These are phyloP conservation scores for Tricholoma bakamatsutake DNA, from an alignment of 768 basidiomycete genomes.

Conservation along the genomic window DNA sequence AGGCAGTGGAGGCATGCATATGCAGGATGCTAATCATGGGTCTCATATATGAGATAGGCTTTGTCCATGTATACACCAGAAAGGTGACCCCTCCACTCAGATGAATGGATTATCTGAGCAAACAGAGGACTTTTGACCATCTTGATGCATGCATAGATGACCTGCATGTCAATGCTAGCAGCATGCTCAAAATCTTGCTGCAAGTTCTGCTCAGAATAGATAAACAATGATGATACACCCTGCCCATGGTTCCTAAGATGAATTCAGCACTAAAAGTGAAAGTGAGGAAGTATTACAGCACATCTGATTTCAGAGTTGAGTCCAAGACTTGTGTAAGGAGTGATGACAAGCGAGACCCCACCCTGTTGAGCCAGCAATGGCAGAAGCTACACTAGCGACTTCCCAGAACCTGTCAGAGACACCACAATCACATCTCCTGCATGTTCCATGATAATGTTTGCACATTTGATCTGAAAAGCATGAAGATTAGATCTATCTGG, in stretches of 20 bases:
- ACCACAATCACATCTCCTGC: background rate
- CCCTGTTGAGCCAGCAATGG: background rate
- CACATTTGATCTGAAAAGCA: background rate
- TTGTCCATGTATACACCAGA: background rate
- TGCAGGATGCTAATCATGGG: background rate
- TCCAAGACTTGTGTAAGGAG: background rate
- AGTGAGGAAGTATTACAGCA: background rate
- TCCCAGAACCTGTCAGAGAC: background rate
- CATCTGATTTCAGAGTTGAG: background rate
- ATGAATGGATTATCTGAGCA: too few relatives aligned
- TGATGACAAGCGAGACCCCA: background rate
- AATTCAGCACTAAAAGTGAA: background rate
- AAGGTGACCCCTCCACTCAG: too few relatives aligned
- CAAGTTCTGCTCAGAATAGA: too few relatives aligned
- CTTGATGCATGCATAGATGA: background rate
- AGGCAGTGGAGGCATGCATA: background rate
- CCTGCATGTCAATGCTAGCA: background rate
- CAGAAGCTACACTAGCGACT: background rate
- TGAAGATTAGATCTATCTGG: background rate
- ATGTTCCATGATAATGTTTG: background rate
- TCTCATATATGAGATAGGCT: background rate
- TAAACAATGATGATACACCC: background rate
- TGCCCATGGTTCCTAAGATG: background rate
- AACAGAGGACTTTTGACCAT: background rate
- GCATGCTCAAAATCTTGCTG: too few relatives aligned